These are phyloP conservation scores for Syzygium oleosum DNA, from an alignment of 345 rosid genomes.

Conservation along the genomic window DNA sequence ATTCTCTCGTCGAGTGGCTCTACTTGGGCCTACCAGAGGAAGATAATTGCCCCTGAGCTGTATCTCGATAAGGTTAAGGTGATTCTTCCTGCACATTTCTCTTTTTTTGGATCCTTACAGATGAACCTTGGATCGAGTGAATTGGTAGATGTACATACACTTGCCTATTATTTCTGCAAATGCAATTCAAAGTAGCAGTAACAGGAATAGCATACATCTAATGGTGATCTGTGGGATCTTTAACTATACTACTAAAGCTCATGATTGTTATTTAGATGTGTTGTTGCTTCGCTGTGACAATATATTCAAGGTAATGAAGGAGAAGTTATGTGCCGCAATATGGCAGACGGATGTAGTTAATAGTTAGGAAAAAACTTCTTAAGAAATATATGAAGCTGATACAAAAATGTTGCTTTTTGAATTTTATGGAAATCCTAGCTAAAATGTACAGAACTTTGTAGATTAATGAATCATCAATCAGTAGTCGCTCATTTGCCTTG, in stretches of 20 bases:
- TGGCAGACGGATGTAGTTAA: neutral
- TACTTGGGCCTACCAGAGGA: slow-evolving; percentile 29
- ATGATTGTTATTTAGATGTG: neutral
- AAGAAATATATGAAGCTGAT: neutral
- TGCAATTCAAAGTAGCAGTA: neutral
- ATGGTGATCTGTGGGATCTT: neutral
- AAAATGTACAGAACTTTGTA: neutral
- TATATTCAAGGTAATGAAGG: neutral
- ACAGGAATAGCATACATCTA: neutral
- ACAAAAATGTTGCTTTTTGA: neutral
- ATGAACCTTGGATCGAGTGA: neutral
- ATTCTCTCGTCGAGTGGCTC: slow-evolving; percentile 32
- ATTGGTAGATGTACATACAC: neutral
- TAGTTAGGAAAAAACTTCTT: neutral
- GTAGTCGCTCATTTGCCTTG: neutral
- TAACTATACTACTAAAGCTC: neutral
- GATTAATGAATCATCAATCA: neutral
- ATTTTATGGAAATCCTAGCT: neutral
- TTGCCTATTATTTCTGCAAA: neutral
- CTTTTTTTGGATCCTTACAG: neutral
- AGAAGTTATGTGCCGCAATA: neutral
- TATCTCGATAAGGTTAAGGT: slow-evolving; percentile 44
- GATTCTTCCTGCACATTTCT: neutral
- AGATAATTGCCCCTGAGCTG: slow-evolving; percentile 36
- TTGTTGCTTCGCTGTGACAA: neutral